These are phyloP conservation scores for Citrullus colocynthis DNA, from an alignment of 306 rosid species.

Conservation along the genomic window DNA sequence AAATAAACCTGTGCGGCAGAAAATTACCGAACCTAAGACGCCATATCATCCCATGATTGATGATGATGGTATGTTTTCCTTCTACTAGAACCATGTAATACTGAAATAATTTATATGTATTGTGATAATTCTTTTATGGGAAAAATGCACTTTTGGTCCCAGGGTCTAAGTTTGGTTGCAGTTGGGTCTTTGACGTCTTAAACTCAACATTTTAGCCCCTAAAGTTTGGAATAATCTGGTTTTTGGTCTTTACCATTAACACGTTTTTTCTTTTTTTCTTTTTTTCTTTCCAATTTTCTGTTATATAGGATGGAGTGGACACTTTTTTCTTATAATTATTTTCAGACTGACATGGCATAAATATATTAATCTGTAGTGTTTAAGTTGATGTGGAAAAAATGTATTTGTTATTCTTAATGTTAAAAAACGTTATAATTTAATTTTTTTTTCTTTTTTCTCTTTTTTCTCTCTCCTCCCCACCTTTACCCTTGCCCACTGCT, in stretches of 20 bases:
- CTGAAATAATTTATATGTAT: not conserved
- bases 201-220: not conserved
- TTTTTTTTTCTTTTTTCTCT: too few relatives aligned
- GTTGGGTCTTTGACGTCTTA: not conserved
- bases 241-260: not conserved
- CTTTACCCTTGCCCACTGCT: too few relatives aligned
- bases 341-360: not conserved
- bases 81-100: not conserved
- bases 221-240: not conserved
- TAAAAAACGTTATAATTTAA: too few relatives aligned
- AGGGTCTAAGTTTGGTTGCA: too few relatives aligned
- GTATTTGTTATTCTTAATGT: too few relatives aligned
- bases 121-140: not conserved
- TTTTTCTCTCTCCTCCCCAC: too few relatives aligned
- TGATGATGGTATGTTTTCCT: conserved; percentile 46
- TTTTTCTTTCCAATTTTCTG: not conserved
- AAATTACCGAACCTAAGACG: conserved; percentile 96
- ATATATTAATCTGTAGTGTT: too few relatives aligned
- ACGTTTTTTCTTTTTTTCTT: not conserved
- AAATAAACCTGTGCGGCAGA: conserved; percentile 94
- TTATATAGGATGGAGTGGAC: not conserved
- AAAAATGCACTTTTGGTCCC: not conserved
- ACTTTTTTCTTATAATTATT: too few relatives aligned
- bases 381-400: not conserved
- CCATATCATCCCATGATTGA: conserved; percentile 94